A percentile compares a stretch with the other conserved stretches of the same genome.
phyloP scores from a whole-genome alignment of 106 monocot species.

The Dioscorea alata region DNA sequence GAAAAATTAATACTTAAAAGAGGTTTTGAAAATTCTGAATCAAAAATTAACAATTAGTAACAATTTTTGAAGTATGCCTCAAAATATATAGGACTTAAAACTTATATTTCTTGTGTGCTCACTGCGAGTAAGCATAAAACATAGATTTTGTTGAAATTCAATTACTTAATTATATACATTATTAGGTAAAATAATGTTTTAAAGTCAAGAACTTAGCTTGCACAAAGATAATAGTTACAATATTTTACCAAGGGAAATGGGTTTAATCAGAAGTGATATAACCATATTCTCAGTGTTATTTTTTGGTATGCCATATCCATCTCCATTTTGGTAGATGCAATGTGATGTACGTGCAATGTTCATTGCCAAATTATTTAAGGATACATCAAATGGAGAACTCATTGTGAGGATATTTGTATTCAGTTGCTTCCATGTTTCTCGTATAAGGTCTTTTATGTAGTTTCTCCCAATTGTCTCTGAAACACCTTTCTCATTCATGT shows the following conservation, averaged over 20 bases:
- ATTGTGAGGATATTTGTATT: background rate
- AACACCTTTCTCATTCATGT: constrained; percentile 22
- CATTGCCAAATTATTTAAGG: background rate
- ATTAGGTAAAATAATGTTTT: too few species aligned
- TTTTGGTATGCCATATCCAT: background rate
- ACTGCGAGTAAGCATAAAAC: too few species aligned
- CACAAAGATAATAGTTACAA: too few species aligned
- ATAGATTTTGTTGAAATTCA: too few species aligned
- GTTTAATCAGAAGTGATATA: background rate
- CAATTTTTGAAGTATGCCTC: too few species aligned
- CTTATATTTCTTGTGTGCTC: too few species aligned
- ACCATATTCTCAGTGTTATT: background rate
- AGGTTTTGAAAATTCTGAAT: too few species aligned
- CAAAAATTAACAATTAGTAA: too few species aligned
- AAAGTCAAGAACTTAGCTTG: too few species aligned
- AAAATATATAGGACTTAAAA: too few species aligned
- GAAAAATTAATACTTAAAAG: too few species aligned
- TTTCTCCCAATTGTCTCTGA: constrained; percentile 9
- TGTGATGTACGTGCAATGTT: background rate
- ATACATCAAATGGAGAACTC: background rate
- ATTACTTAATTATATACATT: too few species aligned
- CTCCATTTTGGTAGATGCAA: background rate
- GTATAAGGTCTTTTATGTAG: constrained; percentile 1
- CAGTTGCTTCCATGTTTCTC: constrained; percentile 8
- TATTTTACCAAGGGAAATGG: background rate